These are phyloP conservation scores for Yarrowia sp. DNA, from an alignment of 805 yeast genomes.

Conservation along the genomic window DNA sequence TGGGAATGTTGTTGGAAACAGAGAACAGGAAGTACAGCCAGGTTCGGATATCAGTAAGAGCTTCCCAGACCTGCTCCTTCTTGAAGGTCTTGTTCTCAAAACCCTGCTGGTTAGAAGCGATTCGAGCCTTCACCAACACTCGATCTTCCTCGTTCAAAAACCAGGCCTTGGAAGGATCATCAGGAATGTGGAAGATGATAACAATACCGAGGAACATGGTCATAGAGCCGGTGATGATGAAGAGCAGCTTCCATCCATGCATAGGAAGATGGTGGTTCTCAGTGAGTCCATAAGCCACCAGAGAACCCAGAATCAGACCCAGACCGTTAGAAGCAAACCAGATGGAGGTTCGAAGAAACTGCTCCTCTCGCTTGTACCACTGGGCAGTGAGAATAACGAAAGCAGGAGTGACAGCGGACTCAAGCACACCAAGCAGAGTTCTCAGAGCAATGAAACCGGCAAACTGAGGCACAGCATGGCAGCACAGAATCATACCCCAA, in stretches of 20 bases:
- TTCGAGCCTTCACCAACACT: conserved; percentile 50
- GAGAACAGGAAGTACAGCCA: conserved; percentile 48
- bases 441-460: conserved; percentile 50
- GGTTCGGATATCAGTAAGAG: conserved; percentile 50
- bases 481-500: conserved; percentile 59
- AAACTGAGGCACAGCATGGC: conserved; percentile 49
- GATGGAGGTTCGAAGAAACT: conserved; percentile 46
- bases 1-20: conserved; percentile 45
- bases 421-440: conserved; percentile 52
- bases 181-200: conserved; percentile 46
- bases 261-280: conserved; percentile 39
- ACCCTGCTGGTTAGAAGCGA: conserved; percentile 55
- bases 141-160: conserved; percentile 48
- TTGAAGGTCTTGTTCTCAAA: conserved; percentile 57
- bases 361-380: conserved; percentile 51
- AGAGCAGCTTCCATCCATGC: conserved; percentile 54
- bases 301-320: conserved; percentile 50
- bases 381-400: conserved; percentile 56
- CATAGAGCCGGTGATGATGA: conserved; percentile 56
- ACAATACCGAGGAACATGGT: conserved; percentile 45
- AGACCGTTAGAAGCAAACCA: conserved; percentile 48
- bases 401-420: conserved; percentile 56
- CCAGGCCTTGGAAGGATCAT: conserved; percentile 51
- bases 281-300: conserved; percentile 50
- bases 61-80: conserved; percentile 52